Evolutionary conservation across 371 early-diverging fungal genomes (phyloP).

Genomic region (Entomophthora muscae): DNA sequence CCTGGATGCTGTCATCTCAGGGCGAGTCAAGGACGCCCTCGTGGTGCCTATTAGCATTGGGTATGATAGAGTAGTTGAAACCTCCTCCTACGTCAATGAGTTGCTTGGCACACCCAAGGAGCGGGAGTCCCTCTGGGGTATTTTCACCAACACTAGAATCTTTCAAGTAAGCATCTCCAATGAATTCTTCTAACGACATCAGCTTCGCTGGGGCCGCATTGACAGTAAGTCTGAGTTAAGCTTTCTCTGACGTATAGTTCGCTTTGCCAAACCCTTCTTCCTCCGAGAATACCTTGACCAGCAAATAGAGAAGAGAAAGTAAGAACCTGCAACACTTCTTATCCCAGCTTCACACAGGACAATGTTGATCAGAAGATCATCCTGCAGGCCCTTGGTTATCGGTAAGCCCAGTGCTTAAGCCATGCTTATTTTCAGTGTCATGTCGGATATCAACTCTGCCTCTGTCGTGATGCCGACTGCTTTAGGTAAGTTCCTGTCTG

Average conservation of each 20-base stretch:
- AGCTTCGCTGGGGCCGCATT: neutral
- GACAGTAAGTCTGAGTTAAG: neutral
- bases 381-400: constrained; percentile 31
- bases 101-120: constrained; percentile 68
- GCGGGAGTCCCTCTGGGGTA: constrained; percentile 53
- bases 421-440: constrained; percentile 19
- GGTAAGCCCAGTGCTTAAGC: constrained; percentile 13
- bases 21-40: constrained; percentile 42
- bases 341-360: neutral
- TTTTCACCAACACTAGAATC: constrained; percentile 32
- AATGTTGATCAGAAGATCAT: constrained; percentile 19
- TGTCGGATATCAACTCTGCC: constrained; percentile 48
- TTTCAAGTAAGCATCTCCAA: constrained; percentile 59
- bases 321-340: constrained; percentile 9
- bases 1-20: constrained; percentile 44
- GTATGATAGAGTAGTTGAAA: constrained; percentile 76
- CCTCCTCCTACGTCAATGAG: constrained; percentile 57
- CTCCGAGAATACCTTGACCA: constrained; percentile 43
- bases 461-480: constrained; percentile 78
- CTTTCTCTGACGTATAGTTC: constrained; percentile 22
- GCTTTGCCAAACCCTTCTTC: constrained; percentile 63
- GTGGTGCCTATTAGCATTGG: constrained; percentile 74
- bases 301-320: constrained; percentile 29
- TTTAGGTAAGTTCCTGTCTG: constrained; percentile 18
- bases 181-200: constrained; percentile 42